Evolutionary conservation across 495 filamentous ascomycete genomes (phyloP).

Genomic region (Evansstolkia leycettana): DNA sequence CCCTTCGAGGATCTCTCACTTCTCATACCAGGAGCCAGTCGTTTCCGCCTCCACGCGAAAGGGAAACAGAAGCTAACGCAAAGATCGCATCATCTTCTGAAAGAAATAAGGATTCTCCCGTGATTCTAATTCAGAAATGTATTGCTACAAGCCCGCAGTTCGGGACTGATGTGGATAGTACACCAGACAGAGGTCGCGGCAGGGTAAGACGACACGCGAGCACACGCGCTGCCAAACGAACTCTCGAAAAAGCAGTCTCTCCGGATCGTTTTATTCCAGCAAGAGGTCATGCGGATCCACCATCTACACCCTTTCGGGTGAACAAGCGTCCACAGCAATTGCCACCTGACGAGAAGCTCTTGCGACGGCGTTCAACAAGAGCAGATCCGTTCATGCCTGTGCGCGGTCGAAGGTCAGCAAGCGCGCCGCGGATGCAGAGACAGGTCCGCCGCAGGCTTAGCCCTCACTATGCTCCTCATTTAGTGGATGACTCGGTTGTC

Average conservation of each 20-base stretch:
- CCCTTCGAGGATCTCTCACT: constrained; percentile 7
- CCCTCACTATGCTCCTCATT: constrained; percentile 22
- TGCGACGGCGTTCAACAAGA: constrained; percentile 41
- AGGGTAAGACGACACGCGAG: constrained; percentile 5
- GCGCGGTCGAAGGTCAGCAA: constrained; percentile 6
- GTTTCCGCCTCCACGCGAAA: constrained; percentile 3
- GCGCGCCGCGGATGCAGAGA: constrained; percentile 11
- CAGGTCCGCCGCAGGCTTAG: constrained; percentile 8
- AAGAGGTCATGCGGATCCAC: constrained; percentile 29
- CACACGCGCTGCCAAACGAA: constrained; percentile 1
- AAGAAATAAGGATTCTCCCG: constrained; percentile 4
- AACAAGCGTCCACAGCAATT: constrained; percentile 50
- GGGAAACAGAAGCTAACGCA: neutral
- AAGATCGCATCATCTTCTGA: constrained; percentile 2
- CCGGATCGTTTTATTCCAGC: constrained; percentile 63
- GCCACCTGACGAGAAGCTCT: constrained; percentile 45
- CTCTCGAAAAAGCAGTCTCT: constrained; percentile 11
- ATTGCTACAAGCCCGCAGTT: too few relatives aligned
- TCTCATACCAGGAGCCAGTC: constrained; percentile 1
- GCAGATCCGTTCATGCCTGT: constrained; percentile 55
- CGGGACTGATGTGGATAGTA: too few relatives aligned
- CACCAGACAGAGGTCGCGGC: constrained; percentile 9
- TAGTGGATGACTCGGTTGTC: constrained; percentile 17
- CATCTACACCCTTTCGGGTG: constrained; percentile 48
- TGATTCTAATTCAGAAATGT: too few relatives aligned